Evolutionary conservation across 1,139 yeast genomes (phyloP), one percentile per base, ranked within the genome.

Genomic region (Geotrichum macrosporum): DNA sequence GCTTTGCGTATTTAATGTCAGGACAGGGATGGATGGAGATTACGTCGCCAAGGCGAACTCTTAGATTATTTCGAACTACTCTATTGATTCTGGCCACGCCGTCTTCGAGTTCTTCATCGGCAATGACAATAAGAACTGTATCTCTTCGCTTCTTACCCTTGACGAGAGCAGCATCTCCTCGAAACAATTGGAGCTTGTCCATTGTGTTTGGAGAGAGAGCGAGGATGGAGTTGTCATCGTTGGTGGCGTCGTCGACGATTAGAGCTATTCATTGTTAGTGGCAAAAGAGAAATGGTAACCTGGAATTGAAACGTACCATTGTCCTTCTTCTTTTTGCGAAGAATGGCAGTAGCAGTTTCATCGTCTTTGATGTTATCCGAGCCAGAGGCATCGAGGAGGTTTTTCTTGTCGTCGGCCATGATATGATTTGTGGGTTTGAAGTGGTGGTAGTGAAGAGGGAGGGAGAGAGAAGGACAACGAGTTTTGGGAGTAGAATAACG

Each of bases 111-210:
- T 92, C 97, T 64, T 94, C 98, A 65, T 94, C 98, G 35, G 95
- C 92, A 60, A 94, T 76, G 38, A 89, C 98, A 67, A 92, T 86
- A 66, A 94, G 76, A n/a, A 92, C 97, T 27, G 99, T 92, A 63
- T 94, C 98, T 69, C 84, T 89, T 73, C 98, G 82, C 79, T 87
- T 92, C 75, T 94, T 94, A 61, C 99, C 99, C 72, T 89, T 92
- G 55, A 94, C 96, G 54, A 88, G 75, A 22, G 92, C 97, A 26
- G 97, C 92, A 66, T 94, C 99, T 60, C 99, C 99, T 55, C 98
- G 81, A 76, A 94, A 94, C 65, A 94, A 76, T 69, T 92, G 95
- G 53, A 94, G 76, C 60, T 83, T 76, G 65, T 94, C 98, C 95
- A 94, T 87, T 24, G 98, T 94, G 67, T 83, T 83, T 29, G 95